phyloP scores from a whole-genome alignment of 78 protist species.

The Chrysochromulina tobinii region DNA sequence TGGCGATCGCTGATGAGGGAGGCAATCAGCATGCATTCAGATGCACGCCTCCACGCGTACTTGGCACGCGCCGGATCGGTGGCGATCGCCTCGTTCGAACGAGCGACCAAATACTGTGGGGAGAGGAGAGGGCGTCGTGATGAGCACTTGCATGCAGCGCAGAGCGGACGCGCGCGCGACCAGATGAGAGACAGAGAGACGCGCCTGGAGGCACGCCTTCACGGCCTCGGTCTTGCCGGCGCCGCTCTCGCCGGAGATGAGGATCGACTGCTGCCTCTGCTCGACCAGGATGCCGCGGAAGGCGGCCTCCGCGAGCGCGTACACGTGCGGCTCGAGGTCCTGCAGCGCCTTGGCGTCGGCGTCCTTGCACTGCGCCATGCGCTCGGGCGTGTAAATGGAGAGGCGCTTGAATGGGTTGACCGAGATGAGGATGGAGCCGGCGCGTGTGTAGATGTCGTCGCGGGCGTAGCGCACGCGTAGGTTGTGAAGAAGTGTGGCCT shows the following conservation, averaged over 20 bases:
- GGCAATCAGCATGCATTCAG: no score
- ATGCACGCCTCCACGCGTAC: background rate
- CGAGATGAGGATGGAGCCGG: constrained; percentile 2
- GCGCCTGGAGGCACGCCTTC: background rate
- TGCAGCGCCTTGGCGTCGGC: background rate
- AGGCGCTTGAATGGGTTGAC: background rate
- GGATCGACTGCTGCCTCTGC: constrained; percentile 35
- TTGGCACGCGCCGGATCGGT: background rate
- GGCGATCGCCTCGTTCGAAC: no score
- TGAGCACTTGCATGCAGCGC: no score
- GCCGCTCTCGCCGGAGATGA: constrained; percentile 88
- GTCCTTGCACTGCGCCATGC: background rate
- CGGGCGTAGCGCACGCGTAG: background rate
- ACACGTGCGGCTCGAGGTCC: constrained; percentile 73
- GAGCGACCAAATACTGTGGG: no score
- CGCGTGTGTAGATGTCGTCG: background rate
- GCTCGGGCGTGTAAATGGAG: background rate
- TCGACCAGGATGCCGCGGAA: constrained; percentile 13
- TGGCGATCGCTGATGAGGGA: no score
- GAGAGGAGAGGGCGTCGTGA: no score
- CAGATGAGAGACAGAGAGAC: no score
- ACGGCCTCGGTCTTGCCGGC: constrained; percentile 87
- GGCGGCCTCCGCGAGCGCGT: constrained; percentile 65
- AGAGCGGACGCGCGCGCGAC: no score
- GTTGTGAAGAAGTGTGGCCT: background rate